Percentiles rank a stretch among this genome's conserved stretches.
Conservation (phyloP, 208 protist genomes). For the Strigomonas galati region DNA sequence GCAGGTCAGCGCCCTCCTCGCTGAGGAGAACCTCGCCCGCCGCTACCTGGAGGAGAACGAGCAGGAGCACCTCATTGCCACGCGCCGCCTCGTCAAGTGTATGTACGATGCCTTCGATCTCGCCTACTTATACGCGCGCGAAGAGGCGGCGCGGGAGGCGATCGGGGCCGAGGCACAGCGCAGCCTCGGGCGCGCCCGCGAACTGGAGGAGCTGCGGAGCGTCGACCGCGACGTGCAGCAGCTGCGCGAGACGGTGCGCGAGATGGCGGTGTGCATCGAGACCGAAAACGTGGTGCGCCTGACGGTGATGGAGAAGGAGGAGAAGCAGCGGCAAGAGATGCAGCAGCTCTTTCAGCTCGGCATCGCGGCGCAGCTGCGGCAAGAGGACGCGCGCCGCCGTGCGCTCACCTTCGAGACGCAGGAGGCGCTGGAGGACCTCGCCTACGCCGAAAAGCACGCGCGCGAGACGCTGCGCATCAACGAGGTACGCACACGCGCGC, state of each 20-base stretch:
- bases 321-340: conserved; percentile 9
- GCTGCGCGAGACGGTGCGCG: conserved; percentile 5
- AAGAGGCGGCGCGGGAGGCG: not conserved
- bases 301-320: conserved; percentile 9
- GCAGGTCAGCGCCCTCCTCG: conserved; percentile 11
- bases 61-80: not conserved
- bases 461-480: conserved; percentile 11
- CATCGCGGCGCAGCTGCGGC: conserved; percentile 13
- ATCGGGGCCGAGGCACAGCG: not conserved
- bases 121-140: not conserved
- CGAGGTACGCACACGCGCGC: conserved; percentile 15
- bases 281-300: not conserved
- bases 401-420: not conserved
- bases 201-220: conserved; percentile 7
- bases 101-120: not conserved
- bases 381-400: conserved; percentile 7
- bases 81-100: not conserved
- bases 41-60: conserved; percentile 17
- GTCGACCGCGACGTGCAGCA: conserved; percentile 2
- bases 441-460: conserved; percentile 4
- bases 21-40: conserved; percentile 16
- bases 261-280: conserved; percentile 5
- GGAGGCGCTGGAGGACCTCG: conserved; percentile 11
- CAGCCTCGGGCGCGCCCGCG: not conserved
- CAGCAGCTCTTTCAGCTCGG: conserved; percentile 11